phyloP scores from a whole-genome alignment of 2,329 filamentous ascomycete species.

The Magnaporthiopsis incrustans region DNA sequence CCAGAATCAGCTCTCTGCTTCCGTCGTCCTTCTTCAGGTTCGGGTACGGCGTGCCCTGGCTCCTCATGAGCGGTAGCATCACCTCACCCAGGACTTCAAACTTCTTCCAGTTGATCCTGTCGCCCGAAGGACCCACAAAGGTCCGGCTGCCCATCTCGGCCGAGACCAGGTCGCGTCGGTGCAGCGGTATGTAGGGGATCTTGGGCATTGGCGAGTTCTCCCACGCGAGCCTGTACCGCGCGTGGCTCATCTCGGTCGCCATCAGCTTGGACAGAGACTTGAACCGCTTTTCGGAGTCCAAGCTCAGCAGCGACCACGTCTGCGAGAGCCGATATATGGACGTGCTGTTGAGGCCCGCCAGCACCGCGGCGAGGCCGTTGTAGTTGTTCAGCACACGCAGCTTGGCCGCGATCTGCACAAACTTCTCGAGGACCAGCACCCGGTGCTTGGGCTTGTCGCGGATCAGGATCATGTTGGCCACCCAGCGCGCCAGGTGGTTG shows the following conservation, averaged over 20 bases:
- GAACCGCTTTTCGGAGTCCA: conserved; percentile 71
- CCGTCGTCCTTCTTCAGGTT: conserved; percentile 62
- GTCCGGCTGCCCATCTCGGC: conserved; percentile 90
- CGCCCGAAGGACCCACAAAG: conserved; percentile 64
- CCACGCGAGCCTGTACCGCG: conserved; percentile 94
- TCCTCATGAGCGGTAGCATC: conserved; percentile 81
- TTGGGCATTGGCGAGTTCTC: conserved; percentile 85
- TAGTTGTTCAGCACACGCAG: conserved; percentile 93
- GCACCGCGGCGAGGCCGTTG: conserved; percentile 86
- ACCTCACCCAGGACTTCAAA: conserved; percentile 95
- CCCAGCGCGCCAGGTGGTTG: conserved; percentile 77
- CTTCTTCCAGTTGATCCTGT: conserved; percentile 94
- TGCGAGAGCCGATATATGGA: conserved; percentile 76
- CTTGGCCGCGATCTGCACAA: conserved; percentile 83
- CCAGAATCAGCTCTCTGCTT: conserved; percentile 67
- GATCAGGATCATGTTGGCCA: conserved; percentile 75
- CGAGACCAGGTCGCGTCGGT: conserved; percentile 80
- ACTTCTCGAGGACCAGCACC: conserved; percentile 85
- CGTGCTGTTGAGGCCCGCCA: conserved; percentile 85
- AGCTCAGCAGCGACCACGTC: conserved; percentile 68
- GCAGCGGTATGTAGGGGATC: conserved; percentile 88
- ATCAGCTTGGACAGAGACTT: conserved; percentile 85
- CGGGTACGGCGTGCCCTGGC: conserved; percentile 76
- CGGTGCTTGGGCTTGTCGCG: conserved; percentile 95
- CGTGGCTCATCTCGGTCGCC: conserved; percentile 86